Evolutionary conservation across 2,329 filamentous ascomycete genomes (phyloP).

Genomic region (Seiridium cupressi): DNA sequence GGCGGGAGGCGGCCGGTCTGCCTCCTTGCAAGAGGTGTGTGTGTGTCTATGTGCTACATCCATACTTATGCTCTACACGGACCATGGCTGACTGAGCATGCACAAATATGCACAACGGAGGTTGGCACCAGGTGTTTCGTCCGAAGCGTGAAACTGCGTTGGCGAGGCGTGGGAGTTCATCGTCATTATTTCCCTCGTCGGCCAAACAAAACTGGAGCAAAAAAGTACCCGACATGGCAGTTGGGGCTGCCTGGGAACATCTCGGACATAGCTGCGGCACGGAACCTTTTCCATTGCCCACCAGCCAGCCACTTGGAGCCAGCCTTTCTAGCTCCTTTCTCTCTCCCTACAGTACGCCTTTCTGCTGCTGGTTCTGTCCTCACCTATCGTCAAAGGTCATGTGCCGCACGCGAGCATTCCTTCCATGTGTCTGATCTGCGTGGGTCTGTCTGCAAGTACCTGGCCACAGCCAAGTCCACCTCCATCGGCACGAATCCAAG

Average conservation of each 20-base stretch:
- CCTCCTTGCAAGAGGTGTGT: no score
- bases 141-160: conserved; percentile 6
- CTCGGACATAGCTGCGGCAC: neutral
- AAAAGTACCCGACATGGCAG: neutral
- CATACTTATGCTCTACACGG: no score
- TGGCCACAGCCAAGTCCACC: neutral
- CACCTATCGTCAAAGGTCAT: neutral
- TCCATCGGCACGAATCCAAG: neutral
- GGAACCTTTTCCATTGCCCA: neutral
- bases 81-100: no score
- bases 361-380: neutral
- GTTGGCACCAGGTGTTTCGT: conserved; percentile 1
- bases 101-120: neutral
- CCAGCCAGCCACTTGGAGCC: no score
- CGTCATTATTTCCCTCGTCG: neutral
- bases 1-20: no score
- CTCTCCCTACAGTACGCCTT: no score
- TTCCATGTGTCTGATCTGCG: neutral
- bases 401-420: neutral
- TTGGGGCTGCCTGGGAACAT: neutral
- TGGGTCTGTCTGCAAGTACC: neutral
- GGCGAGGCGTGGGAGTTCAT: neutral
- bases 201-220: neutral
- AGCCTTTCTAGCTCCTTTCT: no score
- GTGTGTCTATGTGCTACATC: no score